phyloP scores from a whole-genome alignment of 1,284 basidiomycete genomes.

The Malassezia equina region DNA sequence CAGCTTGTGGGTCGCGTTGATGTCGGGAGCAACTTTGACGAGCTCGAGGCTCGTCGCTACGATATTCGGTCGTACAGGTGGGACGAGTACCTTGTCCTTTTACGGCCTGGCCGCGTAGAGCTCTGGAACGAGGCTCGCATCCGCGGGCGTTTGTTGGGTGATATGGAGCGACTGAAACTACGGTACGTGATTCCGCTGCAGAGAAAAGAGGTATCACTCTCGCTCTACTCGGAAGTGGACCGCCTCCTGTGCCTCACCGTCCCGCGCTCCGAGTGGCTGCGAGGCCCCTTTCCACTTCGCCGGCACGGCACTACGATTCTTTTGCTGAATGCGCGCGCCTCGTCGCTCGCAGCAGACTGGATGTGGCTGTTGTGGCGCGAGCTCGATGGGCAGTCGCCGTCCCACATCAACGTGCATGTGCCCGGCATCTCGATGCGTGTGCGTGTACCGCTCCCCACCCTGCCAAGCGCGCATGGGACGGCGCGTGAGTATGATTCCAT shows the following conservation, averaged over 20 bases:
- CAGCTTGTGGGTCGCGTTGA: conserved; percentile 56
- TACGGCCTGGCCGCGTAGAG: conserved; percentile 64
- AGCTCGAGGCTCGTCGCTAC: conserved; percentile 53
- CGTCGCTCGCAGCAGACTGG: conserved; percentile 68
- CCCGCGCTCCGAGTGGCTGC: conserved; percentile 1
- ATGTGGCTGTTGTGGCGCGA: conserved; percentile 67
- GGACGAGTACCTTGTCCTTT: conserved; percentile 67
- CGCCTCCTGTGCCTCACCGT: conserved; percentile 65
- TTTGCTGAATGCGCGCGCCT: conserved; percentile 58
- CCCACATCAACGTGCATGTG: conserved; percentile 52
- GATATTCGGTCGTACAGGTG: conserved; percentile 61
- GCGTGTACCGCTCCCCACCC: conserved; percentile 57
- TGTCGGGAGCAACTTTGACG: conserved; percentile 58
- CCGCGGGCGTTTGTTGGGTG: conserved; percentile 23
- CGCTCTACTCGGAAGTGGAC: conserved; percentile 70
- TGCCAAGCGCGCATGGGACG: neutral
- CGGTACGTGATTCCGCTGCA: conserved; percentile 62
- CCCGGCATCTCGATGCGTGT: conserved; percentile 56
- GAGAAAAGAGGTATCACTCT: conserved; percentile 57
- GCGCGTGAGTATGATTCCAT: conserved; percentile 1
- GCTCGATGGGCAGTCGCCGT: conserved; percentile 53
- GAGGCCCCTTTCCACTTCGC: conserved; percentile 37
- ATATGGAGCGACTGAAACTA: conserved; percentile 52
- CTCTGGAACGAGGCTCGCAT: conserved; percentile 61
- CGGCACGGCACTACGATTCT: conserved; percentile 62